These are phyloP conservation scores for Phytopythium kandeliae DNA, from an alignment of 352 stramenopile genomes.

Conservation along the genomic window DNA sequence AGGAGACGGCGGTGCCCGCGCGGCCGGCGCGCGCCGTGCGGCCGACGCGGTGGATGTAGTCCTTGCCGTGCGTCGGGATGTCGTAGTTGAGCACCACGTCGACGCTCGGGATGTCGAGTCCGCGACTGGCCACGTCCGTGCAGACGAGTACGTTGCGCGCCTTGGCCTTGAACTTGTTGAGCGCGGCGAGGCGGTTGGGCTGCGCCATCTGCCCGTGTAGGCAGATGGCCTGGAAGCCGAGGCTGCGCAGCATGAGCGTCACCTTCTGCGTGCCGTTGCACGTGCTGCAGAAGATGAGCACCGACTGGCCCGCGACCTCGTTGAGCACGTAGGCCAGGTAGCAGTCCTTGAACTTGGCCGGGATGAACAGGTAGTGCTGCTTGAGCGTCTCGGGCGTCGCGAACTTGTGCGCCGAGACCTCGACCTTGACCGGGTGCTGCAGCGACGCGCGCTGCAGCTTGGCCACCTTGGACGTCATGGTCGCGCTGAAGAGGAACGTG, in stretches of 20 bases:
- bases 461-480: slow-evolving; percentile 98
- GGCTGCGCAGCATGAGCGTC: slow-evolving; percentile 96
- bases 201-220: slow-evolving; percentile 99
- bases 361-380: slow-evolving; percentile 99
- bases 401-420: slow-evolving; percentile 96
- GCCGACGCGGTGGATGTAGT: slow-evolving; percentile 99
- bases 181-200: slow-evolving; percentile 94
- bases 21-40: slow-evolving; percentile 95
- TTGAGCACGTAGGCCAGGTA: slow-evolving; percentile 99
- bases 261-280: slow-evolving; percentile 96
- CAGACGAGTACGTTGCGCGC: slow-evolving; percentile 85
- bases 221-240: slow-evolving; percentile 95
- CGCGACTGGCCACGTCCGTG: slow-evolving; percentile 87
- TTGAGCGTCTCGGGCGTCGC: slow-evolving; percentile 97
- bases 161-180: slow-evolving; percentile 98
- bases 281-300: slow-evolving; percentile 98
- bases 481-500: slow-evolving; percentile 99
- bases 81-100: slow-evolving; percentile 99
- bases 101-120: slow-evolving; percentile 96
- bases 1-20: slow-evolving; percentile 93
- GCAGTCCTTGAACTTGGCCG: slow-evolving; percentile 99
- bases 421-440: slow-evolving; percentile 94
- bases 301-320: slow-evolving; percentile 95
- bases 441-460: slow-evolving; percentile 98
- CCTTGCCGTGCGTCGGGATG: slow-evolving; percentile 97